Conservation (phyloP, 2,329 filamentous ascomycete species). For the Tolypocladium album region DNA sequence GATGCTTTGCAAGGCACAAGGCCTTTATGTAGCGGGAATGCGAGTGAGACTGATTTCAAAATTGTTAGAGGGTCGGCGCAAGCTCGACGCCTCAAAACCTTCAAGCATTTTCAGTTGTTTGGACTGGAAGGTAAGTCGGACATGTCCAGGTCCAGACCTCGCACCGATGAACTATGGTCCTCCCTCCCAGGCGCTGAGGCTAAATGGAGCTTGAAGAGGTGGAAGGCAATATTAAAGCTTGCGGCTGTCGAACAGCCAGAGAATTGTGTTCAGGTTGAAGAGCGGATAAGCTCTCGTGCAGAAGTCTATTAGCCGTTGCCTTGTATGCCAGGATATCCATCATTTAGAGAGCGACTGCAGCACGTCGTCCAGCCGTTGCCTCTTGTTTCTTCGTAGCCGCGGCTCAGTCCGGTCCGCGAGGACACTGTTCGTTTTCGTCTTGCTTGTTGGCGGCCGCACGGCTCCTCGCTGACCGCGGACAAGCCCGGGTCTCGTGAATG, state of each 20-base stretch:
- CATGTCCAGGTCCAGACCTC: background rate
- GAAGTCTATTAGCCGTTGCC: background rate
- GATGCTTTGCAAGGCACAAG: background rate
- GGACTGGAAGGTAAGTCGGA: background rate
- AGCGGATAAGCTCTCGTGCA: background rate
- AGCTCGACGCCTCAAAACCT: background rate
- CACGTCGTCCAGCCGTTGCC: constrained; percentile 22
- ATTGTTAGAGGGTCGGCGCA: too few species aligned
- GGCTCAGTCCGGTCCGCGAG: constrained; percentile 9
- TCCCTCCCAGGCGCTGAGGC: background rate
- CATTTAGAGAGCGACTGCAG: constrained; percentile 10
- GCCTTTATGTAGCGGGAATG: background rate
- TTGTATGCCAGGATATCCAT: background rate
- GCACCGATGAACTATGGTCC: background rate
- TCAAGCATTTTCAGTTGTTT: background rate
- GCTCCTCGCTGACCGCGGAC: constrained; percentile 1
- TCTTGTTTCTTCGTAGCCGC: constrained; percentile 18
- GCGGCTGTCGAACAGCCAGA: background rate
- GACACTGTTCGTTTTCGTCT: constrained; percentile 5
- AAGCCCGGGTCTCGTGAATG: constrained; percentile 17
- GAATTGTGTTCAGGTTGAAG: background rate
- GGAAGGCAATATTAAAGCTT: background rate
- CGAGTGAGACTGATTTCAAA: background rate
- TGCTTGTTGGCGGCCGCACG: constrained; percentile 4
- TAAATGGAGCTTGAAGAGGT: background rate